phyloP scores from a whole-genome alignment of 768 basidiomycete genomes.

The Pulveroboletus ravenelii region DNA sequence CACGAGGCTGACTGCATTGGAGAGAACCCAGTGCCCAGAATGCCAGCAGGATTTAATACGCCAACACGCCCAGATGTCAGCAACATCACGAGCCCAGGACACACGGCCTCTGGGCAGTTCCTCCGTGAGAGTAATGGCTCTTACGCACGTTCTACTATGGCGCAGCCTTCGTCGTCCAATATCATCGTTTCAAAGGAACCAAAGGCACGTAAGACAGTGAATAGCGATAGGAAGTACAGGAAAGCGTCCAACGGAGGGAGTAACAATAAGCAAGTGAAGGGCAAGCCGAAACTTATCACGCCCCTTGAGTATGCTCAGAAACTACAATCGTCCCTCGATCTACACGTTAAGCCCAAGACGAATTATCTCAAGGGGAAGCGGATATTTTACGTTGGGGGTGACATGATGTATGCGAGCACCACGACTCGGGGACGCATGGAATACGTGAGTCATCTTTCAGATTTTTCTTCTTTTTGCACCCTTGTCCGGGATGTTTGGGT shows the following conservation, averaged over 20 bases:
- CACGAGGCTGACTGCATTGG: neutral
- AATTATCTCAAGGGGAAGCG: constrained; percentile 47
- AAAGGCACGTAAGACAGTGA: constrained; percentile 20
- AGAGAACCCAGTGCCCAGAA: neutral
- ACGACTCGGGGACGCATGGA: constrained; percentile 56
- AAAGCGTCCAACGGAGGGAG: constrained; percentile 1
- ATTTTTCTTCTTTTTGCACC: neutral
- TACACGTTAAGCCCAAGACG: constrained; percentile 17
- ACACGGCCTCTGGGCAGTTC: neutral
- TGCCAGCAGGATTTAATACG: constrained; percentile 8
- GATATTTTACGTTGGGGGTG: constrained; percentile 58
- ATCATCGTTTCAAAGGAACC: neutral
- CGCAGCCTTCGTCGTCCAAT: neutral
- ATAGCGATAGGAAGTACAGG: constrained; percentile 14
- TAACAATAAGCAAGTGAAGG: constrained; percentile 32
- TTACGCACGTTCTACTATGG: neutral
- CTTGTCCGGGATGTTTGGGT: neutral
- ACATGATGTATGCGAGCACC: constrained; percentile 48
- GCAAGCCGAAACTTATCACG: constrained; percentile 39
- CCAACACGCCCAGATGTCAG: constrained; percentile 3
- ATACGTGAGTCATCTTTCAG: constrained; percentile 41
- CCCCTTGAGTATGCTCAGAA: constrained; percentile 53
- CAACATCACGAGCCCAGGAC: constrained; percentile 20
- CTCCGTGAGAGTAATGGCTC: neutral
- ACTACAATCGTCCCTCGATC: constrained; percentile 33